Evolutionary conservation across 768 basidiomycete species (phyloP).

Genomic region (Panaeolus papilionaceus): DNA sequence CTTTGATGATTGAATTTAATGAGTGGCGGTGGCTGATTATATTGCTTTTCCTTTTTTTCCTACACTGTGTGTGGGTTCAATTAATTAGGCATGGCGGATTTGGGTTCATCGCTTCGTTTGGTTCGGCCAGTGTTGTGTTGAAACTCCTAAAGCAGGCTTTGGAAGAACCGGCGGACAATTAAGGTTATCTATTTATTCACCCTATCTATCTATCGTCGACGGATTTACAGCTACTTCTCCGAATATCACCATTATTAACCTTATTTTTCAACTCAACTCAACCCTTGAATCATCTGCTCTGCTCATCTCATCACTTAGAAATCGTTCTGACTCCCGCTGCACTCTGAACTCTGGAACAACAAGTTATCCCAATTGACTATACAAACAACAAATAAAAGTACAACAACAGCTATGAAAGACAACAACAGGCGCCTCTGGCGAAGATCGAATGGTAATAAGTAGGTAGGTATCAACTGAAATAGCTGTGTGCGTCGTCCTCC

Average conservation of each 20-base stretch:
- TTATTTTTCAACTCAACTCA: too few relatives aligned
- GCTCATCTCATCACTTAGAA: not conserved
- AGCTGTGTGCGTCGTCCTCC: too few relatives aligned
- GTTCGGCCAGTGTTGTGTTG: constrained; percentile 18
- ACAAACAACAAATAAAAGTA: not conserved
- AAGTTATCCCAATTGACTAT: not conserved
- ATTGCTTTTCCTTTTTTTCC: not conserved
- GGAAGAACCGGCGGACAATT: not conserved
- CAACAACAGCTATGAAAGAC: not conserved
- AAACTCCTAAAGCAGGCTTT: constrained; percentile 20
- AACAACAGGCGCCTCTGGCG: not conserved
- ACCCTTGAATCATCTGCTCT: too few relatives aligned
- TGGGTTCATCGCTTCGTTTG: constrained; percentile 20
- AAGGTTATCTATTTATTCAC: too few relatives aligned
- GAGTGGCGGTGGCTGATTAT: not conserved
- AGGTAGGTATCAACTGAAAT: not conserved
- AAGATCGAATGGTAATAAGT: constrained; percentile 5
- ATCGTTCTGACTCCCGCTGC: not conserved
- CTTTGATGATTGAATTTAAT: too few relatives aligned
- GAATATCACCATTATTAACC: not conserved
- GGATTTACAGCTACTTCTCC: not conserved
- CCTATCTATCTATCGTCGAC: too few relatives aligned
- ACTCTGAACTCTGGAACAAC: not conserved
- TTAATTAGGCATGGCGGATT: constrained; percentile 11
- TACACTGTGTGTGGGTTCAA: not conserved